Percentiles rank a stretch among this genome's conserved stretches.
phyloP scores from a whole-genome alignment of 2,329 filamentous ascomycete genomes.

The Venturia pyrina region DNA sequence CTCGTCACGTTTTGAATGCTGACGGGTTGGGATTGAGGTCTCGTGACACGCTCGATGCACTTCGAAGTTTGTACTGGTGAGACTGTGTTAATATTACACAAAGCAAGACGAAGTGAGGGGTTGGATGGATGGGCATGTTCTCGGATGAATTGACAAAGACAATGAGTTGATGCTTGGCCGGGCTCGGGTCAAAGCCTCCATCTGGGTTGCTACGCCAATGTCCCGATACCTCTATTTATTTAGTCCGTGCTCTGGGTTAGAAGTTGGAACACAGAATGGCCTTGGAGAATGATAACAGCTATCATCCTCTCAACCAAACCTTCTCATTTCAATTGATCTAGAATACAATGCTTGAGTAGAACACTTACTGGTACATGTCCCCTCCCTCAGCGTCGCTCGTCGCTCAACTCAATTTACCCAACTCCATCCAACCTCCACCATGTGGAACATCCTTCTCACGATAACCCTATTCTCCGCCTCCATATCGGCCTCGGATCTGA shows the following conservation, averaged over 20 bases:
- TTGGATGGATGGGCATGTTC: too few species aligned
- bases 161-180: too few species aligned
- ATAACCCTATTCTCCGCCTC: not conserved
- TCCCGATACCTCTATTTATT: not conserved
- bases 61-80: too few species aligned
- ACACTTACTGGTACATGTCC: not conserved
- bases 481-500: not conserved
- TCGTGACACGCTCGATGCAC: too few species aligned
- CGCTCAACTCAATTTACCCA: not conserved
- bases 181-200: not conserved
- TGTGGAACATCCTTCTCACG: not conserved
- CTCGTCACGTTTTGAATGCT: too few species aligned
- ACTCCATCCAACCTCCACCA: not conserved
- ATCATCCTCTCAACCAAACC: not conserved
- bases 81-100: too few species aligned
- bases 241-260: not conserved
- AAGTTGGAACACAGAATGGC: not conserved
- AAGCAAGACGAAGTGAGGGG: too few species aligned
- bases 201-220: not conserved
- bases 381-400: not conserved
- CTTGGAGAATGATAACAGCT: not conserved
- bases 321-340: not conserved
- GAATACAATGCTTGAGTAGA: not conserved
- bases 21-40: too few species aligned
- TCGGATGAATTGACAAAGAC: too few species aligned